Conservation (phyloP, 768 basidiomycete genomes). For the Termitomyces sp. region DNA sequence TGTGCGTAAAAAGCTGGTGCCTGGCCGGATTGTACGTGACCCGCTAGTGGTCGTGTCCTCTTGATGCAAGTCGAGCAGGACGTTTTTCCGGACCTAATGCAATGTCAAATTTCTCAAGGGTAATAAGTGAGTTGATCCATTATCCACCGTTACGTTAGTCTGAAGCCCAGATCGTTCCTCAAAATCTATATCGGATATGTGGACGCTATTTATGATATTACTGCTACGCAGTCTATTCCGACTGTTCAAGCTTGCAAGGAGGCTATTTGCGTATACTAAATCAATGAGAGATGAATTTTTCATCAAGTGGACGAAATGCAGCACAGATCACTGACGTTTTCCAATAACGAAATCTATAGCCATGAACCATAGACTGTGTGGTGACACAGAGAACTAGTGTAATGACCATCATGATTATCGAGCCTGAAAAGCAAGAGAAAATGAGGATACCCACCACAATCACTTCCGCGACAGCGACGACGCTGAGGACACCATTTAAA, state of each 20-base stretch:
- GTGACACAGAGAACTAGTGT: slow-evolving; percentile 23
- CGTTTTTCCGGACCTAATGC: neutral
- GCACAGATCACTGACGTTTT: slow-evolving; percentile 28
- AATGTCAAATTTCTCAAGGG: neutral
- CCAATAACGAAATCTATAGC: slow-evolving; percentile 42
- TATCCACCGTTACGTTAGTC: neutral
- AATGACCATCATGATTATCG: neutral
- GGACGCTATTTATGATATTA: slow-evolving; percentile 6
- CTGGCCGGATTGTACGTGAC: neutral
- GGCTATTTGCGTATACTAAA: slow-evolving; percentile 42
- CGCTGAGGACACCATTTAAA: slow-evolving; percentile 7
- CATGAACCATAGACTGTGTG: slow-evolving; percentile 30
- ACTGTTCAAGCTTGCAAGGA: slow-evolving; percentile 39
- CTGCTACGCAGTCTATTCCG: slow-evolving; percentile 20
- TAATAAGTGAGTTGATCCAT: neutral
- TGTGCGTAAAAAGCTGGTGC: neutral
- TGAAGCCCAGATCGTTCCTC: neutral
- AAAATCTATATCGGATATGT: slow-evolving; percentile 12
- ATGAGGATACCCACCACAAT: slow-evolving; percentile 24
- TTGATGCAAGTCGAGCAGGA: neutral
- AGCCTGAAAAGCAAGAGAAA: neutral
- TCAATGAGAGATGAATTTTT: neutral
- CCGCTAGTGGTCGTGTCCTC: neutral
- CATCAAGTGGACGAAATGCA: neutral
- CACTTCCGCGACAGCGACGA: slow-evolving; percentile 33